Base-by-base conservation (phyloP, 2,329 filamentous ascomycete genomes). In the Tricladium varicosporioides region DNA sequence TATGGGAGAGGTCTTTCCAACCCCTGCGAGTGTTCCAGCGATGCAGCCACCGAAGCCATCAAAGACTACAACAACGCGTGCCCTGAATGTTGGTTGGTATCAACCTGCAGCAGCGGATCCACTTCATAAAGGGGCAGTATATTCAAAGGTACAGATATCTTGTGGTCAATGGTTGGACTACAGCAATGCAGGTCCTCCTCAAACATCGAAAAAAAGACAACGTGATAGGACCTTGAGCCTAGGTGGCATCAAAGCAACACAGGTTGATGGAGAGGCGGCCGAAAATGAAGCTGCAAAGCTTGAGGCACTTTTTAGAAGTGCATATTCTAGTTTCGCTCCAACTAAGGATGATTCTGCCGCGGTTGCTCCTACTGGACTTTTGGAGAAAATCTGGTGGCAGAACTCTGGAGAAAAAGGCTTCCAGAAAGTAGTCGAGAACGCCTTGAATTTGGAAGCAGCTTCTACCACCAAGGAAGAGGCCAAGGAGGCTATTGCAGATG, bases 321-420 rank as follows among this genome's bases (percentile, higher is more conserved):
- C 86, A 1, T 93, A 92, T 70, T 91, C 88, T 0, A 89, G 87
- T 67, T 93, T 92, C 70, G 89, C 89, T 5, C 89, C 89, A 0
- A 85, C 82, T 51, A 86, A 83, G 64, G 89, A 93, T 70, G 86
- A 92, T 67, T 81, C 87, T 2, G 83, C 80, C 11, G 87, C 89
- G 5, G 78, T 92, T 56, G 77, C 91, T 2, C 83, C 89, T 0
- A 84, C 86, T 1, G 83, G 83, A 33, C 79, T 84, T 50, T 83
- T 89, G 58, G 84, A 85, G 52, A 82, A 83, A 55, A 65, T 92
- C 49, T 92, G 89, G 88, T 93, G 89, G 88, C 85, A 91, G 68
- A 84, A 83, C 60, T 76, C 82, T 51, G 89, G 89, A 27, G 81
- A 84, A 63, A 82, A 82, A 58, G 81, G 76, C 54, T 90, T 88